Conservation (phyloP, 75 land plant genomes). For the Pinus tabuliformis region DNA sequence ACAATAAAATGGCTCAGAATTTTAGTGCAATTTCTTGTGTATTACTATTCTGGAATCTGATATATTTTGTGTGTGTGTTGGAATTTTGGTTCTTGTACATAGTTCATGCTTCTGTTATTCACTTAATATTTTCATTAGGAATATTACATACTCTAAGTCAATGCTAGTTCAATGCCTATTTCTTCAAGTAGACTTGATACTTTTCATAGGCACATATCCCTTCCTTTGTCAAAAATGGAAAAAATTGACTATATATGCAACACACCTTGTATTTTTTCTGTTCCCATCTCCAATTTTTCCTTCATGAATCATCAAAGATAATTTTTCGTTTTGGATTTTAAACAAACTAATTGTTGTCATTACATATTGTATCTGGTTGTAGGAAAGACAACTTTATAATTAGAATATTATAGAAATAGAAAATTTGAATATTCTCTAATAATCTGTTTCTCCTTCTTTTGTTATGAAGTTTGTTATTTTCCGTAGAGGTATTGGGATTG, state of each 20-base stretch:
- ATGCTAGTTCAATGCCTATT: not conserved
- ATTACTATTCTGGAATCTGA: too few relatives aligned
- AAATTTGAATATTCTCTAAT: not conserved
- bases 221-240: not conserved
- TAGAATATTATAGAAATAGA: not conserved
- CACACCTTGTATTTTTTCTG: not conserved
- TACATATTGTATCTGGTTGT: not conserved
- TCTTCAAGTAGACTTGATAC: too few relatives aligned
- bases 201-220: too few relatives aligned
- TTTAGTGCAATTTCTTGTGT: too few relatives aligned
- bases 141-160: not conserved
- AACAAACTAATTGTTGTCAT: not conserved
- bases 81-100: too few relatives aligned
- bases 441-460: too few relatives aligned
- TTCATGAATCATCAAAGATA: not conserved
- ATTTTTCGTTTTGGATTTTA: not conserved
- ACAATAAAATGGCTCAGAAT: too few relatives aligned
- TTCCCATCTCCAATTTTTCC: not conserved
- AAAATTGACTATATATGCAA: not conserved
- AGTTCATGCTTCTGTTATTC: too few relatives aligned
- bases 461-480: conserved; percentile 47
- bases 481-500: conserved; percentile 66
- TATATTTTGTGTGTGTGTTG: too few relatives aligned
- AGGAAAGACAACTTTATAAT: not conserved
- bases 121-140: too few relatives aligned